Evolutionary conservation across 306 rosid genomes (phyloP).

Genomic region (Lupinus albus): DNA sequence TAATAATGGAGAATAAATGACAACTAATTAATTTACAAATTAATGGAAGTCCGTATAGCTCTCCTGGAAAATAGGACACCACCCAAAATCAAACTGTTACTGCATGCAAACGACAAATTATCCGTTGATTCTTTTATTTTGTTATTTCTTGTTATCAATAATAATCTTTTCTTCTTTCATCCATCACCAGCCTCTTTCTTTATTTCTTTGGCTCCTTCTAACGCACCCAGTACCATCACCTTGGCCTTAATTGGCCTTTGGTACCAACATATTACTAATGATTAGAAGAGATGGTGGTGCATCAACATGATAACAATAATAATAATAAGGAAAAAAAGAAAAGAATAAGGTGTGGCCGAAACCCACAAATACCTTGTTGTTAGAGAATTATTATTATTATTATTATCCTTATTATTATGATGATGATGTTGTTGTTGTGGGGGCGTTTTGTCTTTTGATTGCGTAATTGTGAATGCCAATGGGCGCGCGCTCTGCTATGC

Average conservation of each 20-base stretch:
- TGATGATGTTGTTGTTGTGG: conserved; percentile 13
- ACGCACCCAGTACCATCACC: conserved; percentile 25
- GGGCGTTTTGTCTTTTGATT: no score
- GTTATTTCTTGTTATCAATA: neutral
- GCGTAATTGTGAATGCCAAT: conserved; percentile 36
- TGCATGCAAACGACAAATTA: conserved; percentile 13
- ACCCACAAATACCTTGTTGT: neutral
- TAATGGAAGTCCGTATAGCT: conserved; percentile 62
- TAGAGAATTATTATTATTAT: neutral
- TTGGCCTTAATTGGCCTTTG: conserved; percentile 22
- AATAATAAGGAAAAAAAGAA: neutral
- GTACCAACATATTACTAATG: conserved; percentile 25
- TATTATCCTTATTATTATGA: neutral
- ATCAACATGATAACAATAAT: neutral
- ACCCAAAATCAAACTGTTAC: conserved; percentile 38
- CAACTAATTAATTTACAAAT: no score
- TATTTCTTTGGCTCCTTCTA: conserved; percentile 26
- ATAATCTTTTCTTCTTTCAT: neutral
- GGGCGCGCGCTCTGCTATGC: conserved; percentile 82
- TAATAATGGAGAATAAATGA: no score
- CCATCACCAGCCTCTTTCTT: conserved; percentile 27
- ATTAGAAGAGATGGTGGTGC: conserved; percentile 35
- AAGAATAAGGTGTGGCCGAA: conserved; percentile 29
- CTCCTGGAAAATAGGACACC: conserved; percentile 57
- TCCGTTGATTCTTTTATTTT: conserved; percentile 25